Conservation (phyloP, 2,329 filamentous ascomycete genomes). For the Chalara sp. region DNA sequence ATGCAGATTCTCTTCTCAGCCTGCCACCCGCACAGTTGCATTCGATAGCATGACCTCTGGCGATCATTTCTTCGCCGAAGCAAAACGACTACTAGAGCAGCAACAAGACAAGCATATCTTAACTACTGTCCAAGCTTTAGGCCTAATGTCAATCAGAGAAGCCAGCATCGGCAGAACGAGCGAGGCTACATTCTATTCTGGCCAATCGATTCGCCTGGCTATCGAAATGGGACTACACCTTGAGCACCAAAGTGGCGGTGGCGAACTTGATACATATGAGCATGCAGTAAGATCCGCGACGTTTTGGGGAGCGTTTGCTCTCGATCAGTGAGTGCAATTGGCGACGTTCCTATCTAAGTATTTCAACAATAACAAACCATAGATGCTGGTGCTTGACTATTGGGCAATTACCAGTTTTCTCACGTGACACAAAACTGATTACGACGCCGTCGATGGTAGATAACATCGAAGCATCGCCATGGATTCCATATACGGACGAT, state of each 20-base stretch:
- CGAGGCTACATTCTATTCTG: slow-evolving; percentile 64
- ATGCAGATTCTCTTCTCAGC: slow-evolving; percentile 62
- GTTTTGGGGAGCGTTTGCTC: slow-evolving; percentile 37
- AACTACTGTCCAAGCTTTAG: slow-evolving; percentile 67
- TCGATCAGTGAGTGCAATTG: slow-evolving; percentile 48
- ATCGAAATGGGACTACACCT: slow-evolving; percentile 35
- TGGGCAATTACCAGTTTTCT: slow-evolving; percentile 54
- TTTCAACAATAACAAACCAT: neutral
- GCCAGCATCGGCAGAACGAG: slow-evolving; percentile 65
- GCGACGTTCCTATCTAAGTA: slow-evolving; percentile 43
- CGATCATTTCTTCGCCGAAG: slow-evolving; percentile 69
- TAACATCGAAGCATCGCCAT: slow-evolving; percentile 53
- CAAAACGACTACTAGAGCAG: slow-evolving; percentile 49
- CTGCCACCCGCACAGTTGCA: slow-evolving; percentile 54
- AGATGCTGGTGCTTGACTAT: slow-evolving; percentile 62
- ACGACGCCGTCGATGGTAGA: slow-evolving; percentile 54
- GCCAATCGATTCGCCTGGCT: slow-evolving; percentile 63
- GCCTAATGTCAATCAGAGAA: slow-evolving; percentile 69
- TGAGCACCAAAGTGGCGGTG: slow-evolving; percentile 11
- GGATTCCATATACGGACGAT: slow-evolving; percentile 27
- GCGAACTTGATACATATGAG: slow-evolving; percentile 28
- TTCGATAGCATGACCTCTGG: slow-evolving; percentile 58
- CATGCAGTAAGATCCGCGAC: slow-evolving; percentile 38
- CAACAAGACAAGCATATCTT: slow-evolving; percentile 50
- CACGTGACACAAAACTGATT: slow-evolving; percentile 47